Conservation (phyloP, 352 stramenopile species). For the Phytophthora fragariae region DNA sequence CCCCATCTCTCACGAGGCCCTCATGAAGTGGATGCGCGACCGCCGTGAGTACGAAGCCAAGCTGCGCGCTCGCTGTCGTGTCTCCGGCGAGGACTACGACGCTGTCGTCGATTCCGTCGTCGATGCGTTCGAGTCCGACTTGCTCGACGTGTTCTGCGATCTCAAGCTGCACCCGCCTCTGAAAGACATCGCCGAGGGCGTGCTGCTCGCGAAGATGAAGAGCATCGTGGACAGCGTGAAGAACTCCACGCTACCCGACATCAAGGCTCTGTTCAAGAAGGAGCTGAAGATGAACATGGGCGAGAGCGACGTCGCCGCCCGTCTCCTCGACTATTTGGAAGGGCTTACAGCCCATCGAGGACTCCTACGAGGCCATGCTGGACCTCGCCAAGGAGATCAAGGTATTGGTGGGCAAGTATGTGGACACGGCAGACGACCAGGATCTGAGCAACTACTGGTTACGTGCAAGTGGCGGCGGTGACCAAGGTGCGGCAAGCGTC, state of each 20-base stretch:
- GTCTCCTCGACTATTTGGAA: too few species aligned
- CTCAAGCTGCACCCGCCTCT: neutral
- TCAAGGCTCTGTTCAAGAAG: conserved; percentile 5
- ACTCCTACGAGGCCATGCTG: too few species aligned
- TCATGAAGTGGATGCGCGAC: neutral
- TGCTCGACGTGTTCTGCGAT: conserved; percentile 5
- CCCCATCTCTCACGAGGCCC: conserved; percentile 3
- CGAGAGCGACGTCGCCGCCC: neutral
- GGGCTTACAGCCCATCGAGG: too few species aligned
- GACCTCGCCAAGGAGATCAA: too few species aligned
- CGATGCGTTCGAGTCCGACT: neutral
- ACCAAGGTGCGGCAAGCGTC: too few species aligned
- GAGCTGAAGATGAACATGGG: conserved; percentile 10
- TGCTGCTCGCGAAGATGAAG: conserved; percentile 1
- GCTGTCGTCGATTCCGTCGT: neutral
- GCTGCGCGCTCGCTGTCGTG: neutral
- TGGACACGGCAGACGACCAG: too few species aligned
- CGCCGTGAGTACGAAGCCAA: conserved; percentile 5
- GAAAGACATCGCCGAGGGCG: neutral
- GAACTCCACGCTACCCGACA: conserved; percentile 5
- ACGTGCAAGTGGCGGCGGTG: too few species aligned
- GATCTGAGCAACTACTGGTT: too few species aligned
- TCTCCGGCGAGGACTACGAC: too few species aligned
- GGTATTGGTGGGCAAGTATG: too few species aligned
- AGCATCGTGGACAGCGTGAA: conserved; percentile 8